Evolutionary conservation across 108 stramenopile genomes (phyloP), one percentile per base, ranked within the genome.

Genomic region (Chaetoceros muelleri): DNA sequence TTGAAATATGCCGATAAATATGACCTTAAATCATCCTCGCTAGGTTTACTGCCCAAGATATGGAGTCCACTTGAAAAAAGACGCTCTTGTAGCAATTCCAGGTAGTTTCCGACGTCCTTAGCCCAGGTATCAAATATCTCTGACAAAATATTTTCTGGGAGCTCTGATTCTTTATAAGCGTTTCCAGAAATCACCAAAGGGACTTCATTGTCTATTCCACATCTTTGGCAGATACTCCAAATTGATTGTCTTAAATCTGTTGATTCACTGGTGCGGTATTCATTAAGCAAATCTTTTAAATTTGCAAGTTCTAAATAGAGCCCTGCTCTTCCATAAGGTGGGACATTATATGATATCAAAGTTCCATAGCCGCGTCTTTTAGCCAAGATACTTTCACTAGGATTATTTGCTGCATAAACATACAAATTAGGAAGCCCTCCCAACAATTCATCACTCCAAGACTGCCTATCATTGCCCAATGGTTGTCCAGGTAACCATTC

Each of bases 311-410:
- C 87, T 3, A 84, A 76, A 65, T 92, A 92, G 1, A 88, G 72
- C 10, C 90, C 90, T 3, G 77, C 75, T 10, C 90, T 55, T 1
- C 86, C 80, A 58, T 92, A 92, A n/a, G 90, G 90, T 16, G 90
- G 90, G 3, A 88, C 87, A 48, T 87, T 87, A 60, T 93, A 84
- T 16, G 70, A 72, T 30, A 93, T 61, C 19, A 93, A 66, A 21
- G 87, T 89, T 44, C 81, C 90, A 54, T 93, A 93, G 0, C 87
- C 90, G 48, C 90, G 64, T 24, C 90, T 70, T 60, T 93, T 93
- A 1, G 90, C 90, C n/a, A 93, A 73, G 47, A 93, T 89, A 55
- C 76, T 79, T 58, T 93, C 90, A 8, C 67, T 70, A 3, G 90
- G 90, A 61, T 93, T 93, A 71, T 93, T 93, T 8, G 85, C 80